Conservation (phyloP, 495 filamentous ascomycete genomes). For the Eremomyces bilateralis region DNA sequence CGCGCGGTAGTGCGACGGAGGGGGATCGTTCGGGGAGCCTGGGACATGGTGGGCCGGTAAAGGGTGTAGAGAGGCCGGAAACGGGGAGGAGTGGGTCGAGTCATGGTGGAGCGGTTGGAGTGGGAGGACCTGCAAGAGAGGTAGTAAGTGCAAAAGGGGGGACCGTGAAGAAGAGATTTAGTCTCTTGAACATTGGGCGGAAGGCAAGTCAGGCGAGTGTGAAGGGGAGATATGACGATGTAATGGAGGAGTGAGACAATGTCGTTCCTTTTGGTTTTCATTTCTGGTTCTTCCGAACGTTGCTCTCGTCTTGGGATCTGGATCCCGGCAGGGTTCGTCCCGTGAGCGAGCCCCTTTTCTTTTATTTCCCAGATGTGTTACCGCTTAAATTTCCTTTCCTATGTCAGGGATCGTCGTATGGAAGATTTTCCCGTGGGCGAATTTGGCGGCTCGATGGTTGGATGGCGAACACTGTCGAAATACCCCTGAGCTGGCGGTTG, state of each 20-base stretch:
- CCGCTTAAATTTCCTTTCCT: too few relatives aligned
- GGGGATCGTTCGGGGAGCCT: constrained; percentile 8
- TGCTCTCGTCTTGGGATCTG: too few relatives aligned
- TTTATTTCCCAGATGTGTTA: too few relatives aligned
- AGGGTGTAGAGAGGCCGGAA: constrained; percentile 13
- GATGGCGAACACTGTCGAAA: too few relatives aligned
- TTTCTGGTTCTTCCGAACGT: too few relatives aligned
- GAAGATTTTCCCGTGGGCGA: too few relatives aligned
- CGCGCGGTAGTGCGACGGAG: constrained; percentile 1
- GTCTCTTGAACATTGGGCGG: constrained; percentile 41
- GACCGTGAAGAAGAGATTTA: constrained; percentile 48
- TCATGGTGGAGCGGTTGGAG: constrained; percentile 10
- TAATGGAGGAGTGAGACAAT: constrained; percentile 14
- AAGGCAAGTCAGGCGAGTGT: constrained; percentile 32
- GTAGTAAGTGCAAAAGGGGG: constrained; percentile 34
- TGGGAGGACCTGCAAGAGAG: constrained; percentile 42
- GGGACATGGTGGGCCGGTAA: constrained; percentile 9
- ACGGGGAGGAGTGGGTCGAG: constrained; percentile 12
- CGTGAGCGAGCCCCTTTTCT: too few relatives aligned
- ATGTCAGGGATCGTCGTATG: too few relatives aligned
- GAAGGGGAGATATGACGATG: constrained; percentile 8
- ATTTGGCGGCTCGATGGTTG: too few relatives aligned
- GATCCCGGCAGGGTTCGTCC: too few relatives aligned
- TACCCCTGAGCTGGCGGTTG: too few relatives aligned
- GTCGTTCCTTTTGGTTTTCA: too few relatives aligned